phyloP scores from a whole-genome alignment of 441 rosid genomes.

The Rhodomyrtus psidioides region DNA sequence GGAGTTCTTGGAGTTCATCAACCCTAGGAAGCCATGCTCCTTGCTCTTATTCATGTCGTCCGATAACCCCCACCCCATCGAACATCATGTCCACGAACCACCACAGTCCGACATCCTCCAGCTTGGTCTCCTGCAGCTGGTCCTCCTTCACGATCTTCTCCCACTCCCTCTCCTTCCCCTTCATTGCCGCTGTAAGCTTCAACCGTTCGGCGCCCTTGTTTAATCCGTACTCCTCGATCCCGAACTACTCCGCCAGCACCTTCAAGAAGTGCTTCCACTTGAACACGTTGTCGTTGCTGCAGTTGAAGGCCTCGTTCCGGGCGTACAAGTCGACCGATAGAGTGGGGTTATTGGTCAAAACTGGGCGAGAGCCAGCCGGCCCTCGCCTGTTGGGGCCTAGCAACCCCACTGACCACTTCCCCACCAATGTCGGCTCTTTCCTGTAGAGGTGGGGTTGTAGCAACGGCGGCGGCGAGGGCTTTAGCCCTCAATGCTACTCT shows the following conservation, averaged over 20 bases:
- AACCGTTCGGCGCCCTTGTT: constrained; percentile 24
- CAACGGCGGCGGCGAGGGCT: too few relatives aligned
- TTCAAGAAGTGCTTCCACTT: constrained; percentile 86
- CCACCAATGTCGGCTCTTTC: too few relatives aligned
- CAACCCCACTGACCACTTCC: too few relatives aligned
- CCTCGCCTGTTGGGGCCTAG: too few relatives aligned
- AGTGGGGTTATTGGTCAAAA: too few relatives aligned
- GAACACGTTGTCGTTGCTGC: constrained; percentile 58
- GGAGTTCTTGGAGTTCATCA: constrained; percentile 65
- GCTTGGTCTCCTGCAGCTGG: constrained; percentile 36
- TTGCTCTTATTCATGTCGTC: constrained; percentile 72
- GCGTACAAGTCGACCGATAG: constrained; percentile 42
- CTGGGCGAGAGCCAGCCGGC: too few relatives aligned
- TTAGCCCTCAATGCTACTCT: too few relatives aligned
- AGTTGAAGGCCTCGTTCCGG: constrained; percentile 57
- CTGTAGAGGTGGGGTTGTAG: too few relatives aligned
- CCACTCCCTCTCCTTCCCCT: constrained; percentile 55
- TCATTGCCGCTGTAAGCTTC: constrained; percentile 53
- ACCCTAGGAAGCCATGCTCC: constrained; percentile 77
- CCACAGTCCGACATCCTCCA: constrained; percentile 54
- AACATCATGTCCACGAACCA: constrained; percentile 46
- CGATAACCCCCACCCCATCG: constrained; percentile 5
- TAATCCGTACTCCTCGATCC: constrained; percentile 53
- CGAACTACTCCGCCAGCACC: constrained; percentile 64
- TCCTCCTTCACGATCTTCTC: constrained; percentile 66